phyloP scores from a whole-genome alignment of 2,329 filamentous ascomycete species.

The Epicoccum nigrum region DNA sequence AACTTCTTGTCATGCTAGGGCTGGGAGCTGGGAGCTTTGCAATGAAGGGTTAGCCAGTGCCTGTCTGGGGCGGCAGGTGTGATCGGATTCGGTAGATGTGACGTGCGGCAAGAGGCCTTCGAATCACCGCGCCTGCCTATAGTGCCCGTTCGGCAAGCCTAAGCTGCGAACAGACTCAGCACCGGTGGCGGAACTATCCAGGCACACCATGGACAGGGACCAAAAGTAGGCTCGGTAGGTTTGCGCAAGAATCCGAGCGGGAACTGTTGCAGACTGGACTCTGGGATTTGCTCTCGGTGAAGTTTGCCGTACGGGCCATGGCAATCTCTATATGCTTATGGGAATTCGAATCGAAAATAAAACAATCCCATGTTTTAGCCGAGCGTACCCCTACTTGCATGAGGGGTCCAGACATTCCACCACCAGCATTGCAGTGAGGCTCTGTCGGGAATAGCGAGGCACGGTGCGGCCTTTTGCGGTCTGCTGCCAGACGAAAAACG shows the following conservation, averaged over 20 bases:
- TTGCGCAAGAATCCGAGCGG: background rate
- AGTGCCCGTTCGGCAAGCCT: slow-evolving; percentile 6
- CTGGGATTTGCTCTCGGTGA: slow-evolving; percentile 11
- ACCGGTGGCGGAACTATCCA: slow-evolving; percentile 10
- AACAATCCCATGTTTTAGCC: slow-evolving; percentile 13
- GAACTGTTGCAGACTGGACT: slow-evolving; percentile 6
- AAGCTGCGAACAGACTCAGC: slow-evolving; percentile 6
- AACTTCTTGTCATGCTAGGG: slow-evolving; percentile 26
- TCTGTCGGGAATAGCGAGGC: slow-evolving; percentile 8
- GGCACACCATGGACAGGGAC: background rate
- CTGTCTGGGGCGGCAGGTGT: slow-evolving; percentile 4
- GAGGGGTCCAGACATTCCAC: background rate
- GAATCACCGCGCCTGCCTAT: slow-evolving; percentile 12
- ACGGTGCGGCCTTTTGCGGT: background rate
- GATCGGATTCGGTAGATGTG: slow-evolving; percentile 17
- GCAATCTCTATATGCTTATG: slow-evolving; percentile 5
- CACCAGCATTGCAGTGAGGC: background rate
- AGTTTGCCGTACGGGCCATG: slow-evolving; percentile 1
- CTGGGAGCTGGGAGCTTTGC: slow-evolving; percentile 3
- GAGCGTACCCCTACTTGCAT: background rate
- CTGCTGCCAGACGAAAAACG: background rate
- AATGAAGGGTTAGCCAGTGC: slow-evolving; percentile 11
- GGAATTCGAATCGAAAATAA: slow-evolving; percentile 14
- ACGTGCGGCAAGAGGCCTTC: slow-evolving; percentile 19
- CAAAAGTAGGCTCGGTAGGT: background rate